Conservation (phyloP, 305 asterid genomes). For the Withania somnifera region DNA sequence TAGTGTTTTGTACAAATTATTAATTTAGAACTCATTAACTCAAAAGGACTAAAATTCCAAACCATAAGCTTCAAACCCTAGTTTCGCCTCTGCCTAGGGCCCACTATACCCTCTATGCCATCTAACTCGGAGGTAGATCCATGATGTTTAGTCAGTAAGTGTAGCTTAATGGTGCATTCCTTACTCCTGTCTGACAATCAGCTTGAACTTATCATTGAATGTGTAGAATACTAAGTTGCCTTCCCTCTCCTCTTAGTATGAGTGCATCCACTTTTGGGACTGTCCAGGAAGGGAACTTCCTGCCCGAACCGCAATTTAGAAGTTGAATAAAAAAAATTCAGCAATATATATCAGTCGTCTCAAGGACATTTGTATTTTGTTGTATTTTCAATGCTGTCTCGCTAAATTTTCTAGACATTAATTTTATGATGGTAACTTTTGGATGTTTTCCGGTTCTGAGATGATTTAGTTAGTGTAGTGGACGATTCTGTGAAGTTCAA, state of each 20-base stretch:
- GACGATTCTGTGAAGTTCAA: constrained; percentile 13
- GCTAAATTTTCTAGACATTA: neutral
- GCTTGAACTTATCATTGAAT: neutral
- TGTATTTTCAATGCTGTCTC: neutral
- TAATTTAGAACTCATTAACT: too few relatives aligned
- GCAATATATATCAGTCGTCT: neutral
- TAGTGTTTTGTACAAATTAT: too few relatives aligned
- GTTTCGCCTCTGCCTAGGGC: neutral
- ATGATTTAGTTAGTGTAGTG: constrained; percentile 24
- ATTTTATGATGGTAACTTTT: neutral
- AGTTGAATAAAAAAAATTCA: neutral
- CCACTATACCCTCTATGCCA: neutral
- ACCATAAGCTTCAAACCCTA: neutral
- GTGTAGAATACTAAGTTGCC: neutral
- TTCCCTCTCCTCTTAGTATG: neutral
- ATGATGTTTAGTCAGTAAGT: neutral
- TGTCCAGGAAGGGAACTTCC: neutral
- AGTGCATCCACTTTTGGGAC: neutral
- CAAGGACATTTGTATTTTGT: neutral
- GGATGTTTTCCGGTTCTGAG: neutral
- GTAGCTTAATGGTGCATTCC: neutral
- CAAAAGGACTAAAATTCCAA: neutral
- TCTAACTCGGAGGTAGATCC: neutral
- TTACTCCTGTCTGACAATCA: neutral
- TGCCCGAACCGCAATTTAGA: too few relatives aligned